These are phyloP conservation scores for Volvox africanus DNA, from an alignment of 139 green algal species.

Conservation along the genomic window DNA sequence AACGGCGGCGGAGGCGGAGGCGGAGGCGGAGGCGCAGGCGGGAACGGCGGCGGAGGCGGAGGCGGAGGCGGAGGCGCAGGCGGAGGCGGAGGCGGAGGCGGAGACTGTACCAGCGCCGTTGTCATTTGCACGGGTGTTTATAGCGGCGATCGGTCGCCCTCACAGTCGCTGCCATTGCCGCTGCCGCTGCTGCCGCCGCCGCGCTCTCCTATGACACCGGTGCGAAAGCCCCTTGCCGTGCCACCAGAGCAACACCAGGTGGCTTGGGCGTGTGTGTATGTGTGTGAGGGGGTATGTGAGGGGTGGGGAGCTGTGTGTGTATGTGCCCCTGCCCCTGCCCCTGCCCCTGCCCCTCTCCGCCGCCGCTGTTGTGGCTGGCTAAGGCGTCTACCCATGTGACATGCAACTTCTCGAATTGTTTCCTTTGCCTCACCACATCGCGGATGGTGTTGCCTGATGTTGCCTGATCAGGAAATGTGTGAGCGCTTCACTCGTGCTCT, in stretches of 20 bases:
- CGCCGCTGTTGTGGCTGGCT: no score
- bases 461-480: constrained; percentile 5
- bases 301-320: no score
- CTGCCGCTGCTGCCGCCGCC: neutral
- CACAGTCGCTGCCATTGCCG: neutral
- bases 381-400: no score
- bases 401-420: no score
- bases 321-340: no score
- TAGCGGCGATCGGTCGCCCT: neutral
- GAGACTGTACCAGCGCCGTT: no score
- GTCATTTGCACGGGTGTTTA: neutral
- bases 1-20: neutral
- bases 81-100: neutral
- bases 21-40: neutral
- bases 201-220: neutral
- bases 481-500: constrained; percentile 34
- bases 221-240: neutral
- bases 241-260: constrained; percentile 30
- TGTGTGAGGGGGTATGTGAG: no score
- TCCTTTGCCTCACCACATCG: no score
- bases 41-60: neutral
- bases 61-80: neutral
- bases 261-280: neutral
- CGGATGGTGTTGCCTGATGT: neutral
- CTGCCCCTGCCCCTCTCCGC: no score